These are phyloP conservation scores for Fusarium torreyae DNA, from an alignment of 2,329 filamentous ascomycete genomes.

Conservation along the genomic window DNA sequence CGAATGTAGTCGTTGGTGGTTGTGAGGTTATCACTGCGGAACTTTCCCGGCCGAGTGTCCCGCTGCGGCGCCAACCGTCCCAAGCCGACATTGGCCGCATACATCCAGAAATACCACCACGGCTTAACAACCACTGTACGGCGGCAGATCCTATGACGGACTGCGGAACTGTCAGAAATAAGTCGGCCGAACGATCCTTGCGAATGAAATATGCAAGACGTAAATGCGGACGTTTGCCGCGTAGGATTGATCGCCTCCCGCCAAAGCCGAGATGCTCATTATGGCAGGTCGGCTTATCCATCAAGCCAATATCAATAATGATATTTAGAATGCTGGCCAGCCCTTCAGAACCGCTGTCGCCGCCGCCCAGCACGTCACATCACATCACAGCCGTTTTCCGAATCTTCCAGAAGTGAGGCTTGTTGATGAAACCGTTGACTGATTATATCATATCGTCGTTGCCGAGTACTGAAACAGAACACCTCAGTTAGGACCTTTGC, in stretches of 20 bases:
- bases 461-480: constrained; percentile 8
- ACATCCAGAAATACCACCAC: constrained; percentile 24
- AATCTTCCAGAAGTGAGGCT: constrained; percentile 17
- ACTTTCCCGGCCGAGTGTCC: constrained; percentile 49
- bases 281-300: constrained; percentile 32
- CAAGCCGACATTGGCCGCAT: constrained; percentile 60
- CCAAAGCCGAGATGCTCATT: constrained; percentile 41
- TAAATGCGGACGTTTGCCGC: constrained; percentile 28
- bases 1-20: constrained; percentile 41
- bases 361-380: constrained; percentile 25
- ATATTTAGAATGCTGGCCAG: constrained; percentile 35
- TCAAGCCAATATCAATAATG: constrained; percentile 19
- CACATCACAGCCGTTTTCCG: constrained; percentile 11
- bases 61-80: constrained; percentile 55
- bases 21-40: constrained; percentile 50
- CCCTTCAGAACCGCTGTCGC: constrained; percentile 20
- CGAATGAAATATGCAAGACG: constrained; percentile 9
- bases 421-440: constrained; percentile 1
- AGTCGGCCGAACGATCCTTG: constrained; percentile 37
- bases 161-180: constrained; percentile 41
- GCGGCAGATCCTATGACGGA: constrained; percentile 27
- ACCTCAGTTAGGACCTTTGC: constrained; percentile 5
- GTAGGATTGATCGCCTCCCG: constrained; percentile 18
- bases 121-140: constrained; percentile 34
- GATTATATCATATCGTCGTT: constrained; percentile 6